These are phyloP conservation scores for Nosema muscidifuracis DNA, from an alignment of 371 early-diverging fungal species.

Conservation along the genomic window DNA sequence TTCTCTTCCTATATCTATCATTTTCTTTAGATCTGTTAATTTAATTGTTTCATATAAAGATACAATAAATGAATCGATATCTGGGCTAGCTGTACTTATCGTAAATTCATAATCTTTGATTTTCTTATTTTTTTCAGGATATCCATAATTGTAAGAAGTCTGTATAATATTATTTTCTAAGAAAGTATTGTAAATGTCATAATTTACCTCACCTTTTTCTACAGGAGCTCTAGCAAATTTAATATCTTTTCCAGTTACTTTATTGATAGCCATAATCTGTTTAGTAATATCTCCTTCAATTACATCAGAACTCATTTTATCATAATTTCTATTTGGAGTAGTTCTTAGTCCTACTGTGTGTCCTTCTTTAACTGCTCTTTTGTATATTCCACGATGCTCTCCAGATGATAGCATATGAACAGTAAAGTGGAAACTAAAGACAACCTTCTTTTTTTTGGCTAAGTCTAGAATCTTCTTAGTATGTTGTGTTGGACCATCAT, in stretches of 20 bases:
- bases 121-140: constrained; percentile 27
- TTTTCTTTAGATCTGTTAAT: constrained; percentile 51
- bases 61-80: constrained; percentile 60
- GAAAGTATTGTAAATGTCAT: constrained; percentile 45
- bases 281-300: constrained; percentile 53
- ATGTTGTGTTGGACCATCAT: constrained; percentile 59
- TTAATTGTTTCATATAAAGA: constrained; percentile 57
- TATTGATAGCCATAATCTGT: constrained; percentile 49
- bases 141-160: constrained; percentile 53
- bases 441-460: constrained; percentile 33
- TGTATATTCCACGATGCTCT: constrained; percentile 31
- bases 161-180: constrained; percentile 54
- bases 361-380: constrained; percentile 52
- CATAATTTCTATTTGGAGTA: constrained; percentile 58
- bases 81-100: constrained; percentile 41
- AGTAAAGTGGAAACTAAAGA: constrained; percentile 59
- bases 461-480: constrained; percentile 49
- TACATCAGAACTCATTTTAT: constrained; percentile 37
- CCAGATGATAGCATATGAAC: constrained; percentile 45
- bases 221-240: constrained; percentile 56
- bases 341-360: constrained; percentile 60
- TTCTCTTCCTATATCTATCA: constrained; percentile 49
- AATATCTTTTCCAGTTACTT: constrained; percentile 38
- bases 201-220: constrained; percentile 39
- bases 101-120: constrained; percentile 36